phyloP scores from a whole-genome alignment of 805 yeast species.

The Candida manassasensis region DNA sequence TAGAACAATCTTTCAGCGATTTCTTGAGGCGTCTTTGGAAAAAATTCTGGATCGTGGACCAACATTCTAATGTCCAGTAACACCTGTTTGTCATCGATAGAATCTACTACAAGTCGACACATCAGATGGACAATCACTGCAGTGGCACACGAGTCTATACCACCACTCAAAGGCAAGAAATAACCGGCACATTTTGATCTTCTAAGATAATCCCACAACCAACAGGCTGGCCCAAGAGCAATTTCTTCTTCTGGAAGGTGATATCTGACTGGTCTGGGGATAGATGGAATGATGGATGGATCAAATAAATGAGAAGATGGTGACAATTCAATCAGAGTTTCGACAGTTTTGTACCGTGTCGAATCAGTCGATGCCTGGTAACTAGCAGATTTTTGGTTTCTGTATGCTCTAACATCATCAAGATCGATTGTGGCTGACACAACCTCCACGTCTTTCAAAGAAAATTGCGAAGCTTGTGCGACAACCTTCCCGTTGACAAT shows the following conservation, averaged over 20 bases:
- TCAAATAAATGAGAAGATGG: conserved; percentile 57
- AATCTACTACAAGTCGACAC: conserved; percentile 80
- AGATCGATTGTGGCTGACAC: conserved; percentile 91
- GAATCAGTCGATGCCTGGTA: conserved; percentile 54
- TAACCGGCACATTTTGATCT: conserved; percentile 88
- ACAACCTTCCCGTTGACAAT: conserved; percentile 88
- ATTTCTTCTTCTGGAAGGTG: conserved; percentile 93
- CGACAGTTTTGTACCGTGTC: conserved; percentile 49
- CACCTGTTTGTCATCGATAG: conserved; percentile 64
- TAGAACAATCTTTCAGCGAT: conserved; percentile 75
- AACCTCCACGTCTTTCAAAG: conserved; percentile 89
- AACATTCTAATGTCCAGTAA: conserved; percentile 68
- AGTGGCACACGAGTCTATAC: conserved; percentile 97
- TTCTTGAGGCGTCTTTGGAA: conserved; percentile 72
- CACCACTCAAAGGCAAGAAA: conserved; percentile 93
- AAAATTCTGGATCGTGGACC: conserved; percentile 56
- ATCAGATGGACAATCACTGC: conserved; percentile 90
- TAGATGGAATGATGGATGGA: conserved; percentile 56
- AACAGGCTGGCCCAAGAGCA: conserved; percentile 97
- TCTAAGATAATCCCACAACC: conserved; percentile 98
- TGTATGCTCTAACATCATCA: conserved; percentile 82
- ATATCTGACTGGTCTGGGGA: conserved; percentile 46
- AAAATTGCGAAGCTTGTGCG: conserved; percentile 91
- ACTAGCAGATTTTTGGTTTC: conserved; percentile 73
- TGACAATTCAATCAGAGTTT: conserved; percentile 63